Base-by-base conservation (phyloP, 1,139 yeast species). In the Meyerozyma carpophila region DNA sequence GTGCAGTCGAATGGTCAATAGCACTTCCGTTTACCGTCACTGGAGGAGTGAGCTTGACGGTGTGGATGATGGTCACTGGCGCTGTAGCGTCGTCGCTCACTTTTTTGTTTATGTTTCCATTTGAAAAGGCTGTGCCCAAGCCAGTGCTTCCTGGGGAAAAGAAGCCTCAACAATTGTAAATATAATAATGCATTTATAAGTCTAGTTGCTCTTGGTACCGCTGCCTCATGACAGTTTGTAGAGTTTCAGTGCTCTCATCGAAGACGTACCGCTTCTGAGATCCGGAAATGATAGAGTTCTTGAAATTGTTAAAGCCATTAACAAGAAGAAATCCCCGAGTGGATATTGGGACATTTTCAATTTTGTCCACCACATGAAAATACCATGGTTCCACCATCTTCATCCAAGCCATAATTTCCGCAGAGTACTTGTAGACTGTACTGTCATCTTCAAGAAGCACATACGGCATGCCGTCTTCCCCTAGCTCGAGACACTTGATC, bases 1-100 rank as follows among this genome's bases (percentile, higher is more conserved):
- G 66, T 49, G 61, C 66, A 37, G 54, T 83, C 5, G 84, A 81
- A 53, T 77, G 83, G 77, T 47, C 70, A 11, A 66, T 82, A 49
- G 77, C 85, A 10, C 65, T 84, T 39, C 88, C 91, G 0, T 77
- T 79, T 45, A 75, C 82, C 14, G 75, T 78, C 10, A 58, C 64
- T n/a, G 82, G 82, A 5, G 70, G 76, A 1, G 64, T 80, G 16
- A 82, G 84, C 3, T 64, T 79, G 43, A 66, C 77, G 6, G 61
- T 73, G 8, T 77, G 81, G 81, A 70, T 73, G 68, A 71, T 64
- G 56, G 58, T 68, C 40, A 58, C 63, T 4, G 69, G 66, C 47
- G 52, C 49, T 20, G 74, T 72, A 4, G 44, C 72, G 29, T 46
- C 61, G 2, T 55, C 66, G 4, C 8, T 65, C 3, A 40, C 57